Evolutionary conservation across 768 basidiomycete genomes (phyloP).

Genomic region (Saitozyma sp.): DNA sequence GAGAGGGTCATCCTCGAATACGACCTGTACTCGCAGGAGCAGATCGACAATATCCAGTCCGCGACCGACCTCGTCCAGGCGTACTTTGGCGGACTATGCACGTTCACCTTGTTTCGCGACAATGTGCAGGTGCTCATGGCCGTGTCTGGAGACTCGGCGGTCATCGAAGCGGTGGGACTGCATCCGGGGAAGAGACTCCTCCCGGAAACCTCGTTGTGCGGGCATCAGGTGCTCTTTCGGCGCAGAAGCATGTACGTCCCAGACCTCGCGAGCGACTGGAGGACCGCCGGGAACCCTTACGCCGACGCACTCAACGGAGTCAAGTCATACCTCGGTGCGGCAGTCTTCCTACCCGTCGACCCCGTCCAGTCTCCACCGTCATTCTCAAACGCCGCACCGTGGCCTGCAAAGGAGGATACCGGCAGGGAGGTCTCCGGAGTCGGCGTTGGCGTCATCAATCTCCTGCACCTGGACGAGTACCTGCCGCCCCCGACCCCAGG

Average conservation of each 20-base stretch:
- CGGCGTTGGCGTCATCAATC: constrained; percentile 20
- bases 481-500: constrained; percentile 1
- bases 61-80: constrained; percentile 25
- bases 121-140: constrained; percentile 12
- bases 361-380: constrained; percentile 1
- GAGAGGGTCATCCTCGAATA: constrained; percentile 28
- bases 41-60: constrained; percentile 29
- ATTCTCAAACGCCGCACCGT: no score
- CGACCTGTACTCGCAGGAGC: constrained; percentile 23
- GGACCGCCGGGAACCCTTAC: constrained; percentile 12
- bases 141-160: constrained; percentile 3
- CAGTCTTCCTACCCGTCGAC: constrained; percentile 20
- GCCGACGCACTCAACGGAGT: constrained; percentile 14
- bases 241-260: constrained; percentile 2
- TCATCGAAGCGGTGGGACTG: constrained; percentile 1
- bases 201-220: constrained; percentile 17
- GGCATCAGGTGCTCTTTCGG: constrained; percentile 12
- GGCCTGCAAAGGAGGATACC: neutral
- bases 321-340: constrained; percentile 24
- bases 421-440: constrained; percentile 4
- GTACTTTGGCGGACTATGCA: constrained; percentile 24
- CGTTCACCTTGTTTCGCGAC: constrained; percentile 18
- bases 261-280: constrained; percentile 15
- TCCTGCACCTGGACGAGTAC: constrained; percentile 10
- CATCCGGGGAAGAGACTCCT: constrained; percentile 4